Evolutionary conservation across 495 filamentous ascomycete genomes (phyloP), one percentile per base, ranked within the genome.

Genomic region (Schizothecium vesticola): DNA sequence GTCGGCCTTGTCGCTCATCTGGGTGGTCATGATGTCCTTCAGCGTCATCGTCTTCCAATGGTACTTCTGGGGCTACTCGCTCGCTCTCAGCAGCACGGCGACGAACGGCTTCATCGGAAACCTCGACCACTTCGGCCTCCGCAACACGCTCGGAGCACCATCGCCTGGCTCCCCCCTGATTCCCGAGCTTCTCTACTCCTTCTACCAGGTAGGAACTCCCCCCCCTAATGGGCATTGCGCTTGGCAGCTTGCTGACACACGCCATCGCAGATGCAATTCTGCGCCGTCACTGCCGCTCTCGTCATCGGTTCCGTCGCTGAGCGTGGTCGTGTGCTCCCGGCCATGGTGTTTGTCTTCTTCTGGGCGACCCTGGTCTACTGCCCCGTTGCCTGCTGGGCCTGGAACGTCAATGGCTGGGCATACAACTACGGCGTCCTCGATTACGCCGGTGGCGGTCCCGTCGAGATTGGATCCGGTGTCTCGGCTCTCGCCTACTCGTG

Each of bases 21-120:
- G 96, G 96, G 88, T 96, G 10, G 91, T 89, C 69, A 87, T 98
- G 79, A 93, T 95, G 84, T 92, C 94, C 19, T 88, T 89, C 61
- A 93, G 92, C 31, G 89, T 99, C 61, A 87, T 96, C 23, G 89
- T 90, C 28, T 97, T 98, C 82, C 95, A 98, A 76, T 99, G 95
- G 94, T 99, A 97, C 83, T 97, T 99, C 84, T 98, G 95, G 96
- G 95, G 95, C 57, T 98, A 97, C 77, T 97, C 93, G 4, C 81
- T 99, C 61, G 87, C 95, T 56, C 96, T 98, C 81, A 95, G 91
- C 61, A 88, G 90, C 76, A 84, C 87, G 5, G 94, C 92, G 43
- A 94, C 91, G 62, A 91, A 84, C 72, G 82, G 82, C 51, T 99
- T 88, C 80, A 97, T 98, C 73, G 95, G 95, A 59, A 86, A 94